Percentiles rank a stretch among this genome's conserved stretches.
These are phyloP conservation scores for Poa annua DNA, from an alignment of 176 grass and related monocot species.

Conservation along the genomic window DNA sequence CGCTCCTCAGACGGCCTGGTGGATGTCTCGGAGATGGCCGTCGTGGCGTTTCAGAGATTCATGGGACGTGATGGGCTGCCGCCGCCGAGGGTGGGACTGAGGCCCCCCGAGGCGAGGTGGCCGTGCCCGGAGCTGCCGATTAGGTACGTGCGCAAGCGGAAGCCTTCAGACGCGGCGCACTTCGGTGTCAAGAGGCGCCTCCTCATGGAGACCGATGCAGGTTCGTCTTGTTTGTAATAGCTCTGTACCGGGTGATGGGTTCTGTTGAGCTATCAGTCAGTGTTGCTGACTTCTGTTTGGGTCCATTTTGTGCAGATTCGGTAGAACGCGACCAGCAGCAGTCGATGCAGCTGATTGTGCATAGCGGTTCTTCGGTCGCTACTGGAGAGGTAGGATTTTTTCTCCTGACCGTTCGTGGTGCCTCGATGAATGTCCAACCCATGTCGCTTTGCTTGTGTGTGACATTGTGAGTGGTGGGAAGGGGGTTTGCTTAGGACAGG, in stretches of 20 bases:
- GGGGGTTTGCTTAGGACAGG: neutral
- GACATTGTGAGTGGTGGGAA: neutral
- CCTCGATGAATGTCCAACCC: neutral
- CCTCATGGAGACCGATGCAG: constrained; percentile 47
- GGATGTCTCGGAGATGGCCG: constrained; percentile 46
- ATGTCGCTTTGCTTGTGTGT: neutral
- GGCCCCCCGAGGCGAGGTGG: constrained; percentile 32
- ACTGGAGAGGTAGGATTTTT: constrained; percentile 51
- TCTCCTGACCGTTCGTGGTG: neutral
- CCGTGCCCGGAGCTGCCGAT: neutral
- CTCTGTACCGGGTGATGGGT: constrained; percentile 7
- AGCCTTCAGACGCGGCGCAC: constrained; percentile 30
- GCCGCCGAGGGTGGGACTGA: constrained; percentile 21
- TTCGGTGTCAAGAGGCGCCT: constrained; percentile 51
- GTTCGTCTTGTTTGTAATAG: constrained; percentile 37
- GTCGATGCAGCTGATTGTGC: constrained; percentile 28
- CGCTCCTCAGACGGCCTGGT: constrained; percentile 44
- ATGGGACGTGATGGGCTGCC: constrained; percentile 29
- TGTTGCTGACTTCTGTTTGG: constrained; percentile 7
- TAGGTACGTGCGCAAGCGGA: constrained; percentile 71
- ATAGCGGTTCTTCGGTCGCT: neutral
- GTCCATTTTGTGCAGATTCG: constrained; percentile 52
- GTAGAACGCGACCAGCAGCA: constrained; percentile 20
- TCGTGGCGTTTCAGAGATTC: constrained; percentile 43
- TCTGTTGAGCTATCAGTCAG: neutral